These are phyloP conservation scores for Clarireedia monteithiana DNA, from an alignment of 2,329 filamentous ascomycete species.

Conservation along the genomic window DNA sequence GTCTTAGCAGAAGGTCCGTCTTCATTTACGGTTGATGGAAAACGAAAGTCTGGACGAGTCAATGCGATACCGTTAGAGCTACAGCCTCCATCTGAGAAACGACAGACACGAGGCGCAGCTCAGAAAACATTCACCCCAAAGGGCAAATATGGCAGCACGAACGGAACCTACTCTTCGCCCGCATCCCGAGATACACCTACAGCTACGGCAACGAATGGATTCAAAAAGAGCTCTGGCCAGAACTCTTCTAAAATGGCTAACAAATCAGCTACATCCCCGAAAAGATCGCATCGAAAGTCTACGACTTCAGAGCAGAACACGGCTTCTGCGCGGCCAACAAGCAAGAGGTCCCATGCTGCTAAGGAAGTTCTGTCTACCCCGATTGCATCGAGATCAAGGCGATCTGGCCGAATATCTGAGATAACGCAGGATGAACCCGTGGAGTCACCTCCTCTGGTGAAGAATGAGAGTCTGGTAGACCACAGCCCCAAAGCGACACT, in stretches of 20 bases:
- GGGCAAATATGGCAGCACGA: slow-evolving; percentile 20
- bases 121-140: slow-evolving; percentile 28
- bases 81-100: slow-evolving; percentile 41
- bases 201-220: slow-evolving; percentile 16
- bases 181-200: slow-evolving; percentile 15
- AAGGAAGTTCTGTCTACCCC: slow-evolving; percentile 18
- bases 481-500: slow-evolving; percentile 24
- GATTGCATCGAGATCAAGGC: slow-evolving; percentile 16
- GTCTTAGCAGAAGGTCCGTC: slow-evolving; percentile 79
- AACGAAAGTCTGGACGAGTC: slow-evolving; percentile 57
- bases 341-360: slow-evolving; percentile 17
- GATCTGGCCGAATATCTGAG: slow-evolving; percentile 20
- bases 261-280: slow-evolving; percentile 23
- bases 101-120: slow-evolving; percentile 41
- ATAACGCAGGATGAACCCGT: slow-evolving; percentile 15
- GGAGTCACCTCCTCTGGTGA: slow-evolving; percentile 7
- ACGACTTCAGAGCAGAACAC: slow-evolving; percentile 20
- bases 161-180: slow-evolving; percentile 15
- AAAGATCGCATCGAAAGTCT: slow-evolving; percentile 23
- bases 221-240: slow-evolving; percentile 15
- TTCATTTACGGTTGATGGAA: slow-evolving; percentile 68
- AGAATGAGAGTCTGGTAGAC: slow-evolving; percentile 15
- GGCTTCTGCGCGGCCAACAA: slow-evolving; percentile 18
- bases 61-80: slow-evolving; percentile 48
- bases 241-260: slow-evolving; percentile 16